Base-by-base conservation (phyloP, 805 yeast genomes). In the Nakazawaea populi region DNA sequence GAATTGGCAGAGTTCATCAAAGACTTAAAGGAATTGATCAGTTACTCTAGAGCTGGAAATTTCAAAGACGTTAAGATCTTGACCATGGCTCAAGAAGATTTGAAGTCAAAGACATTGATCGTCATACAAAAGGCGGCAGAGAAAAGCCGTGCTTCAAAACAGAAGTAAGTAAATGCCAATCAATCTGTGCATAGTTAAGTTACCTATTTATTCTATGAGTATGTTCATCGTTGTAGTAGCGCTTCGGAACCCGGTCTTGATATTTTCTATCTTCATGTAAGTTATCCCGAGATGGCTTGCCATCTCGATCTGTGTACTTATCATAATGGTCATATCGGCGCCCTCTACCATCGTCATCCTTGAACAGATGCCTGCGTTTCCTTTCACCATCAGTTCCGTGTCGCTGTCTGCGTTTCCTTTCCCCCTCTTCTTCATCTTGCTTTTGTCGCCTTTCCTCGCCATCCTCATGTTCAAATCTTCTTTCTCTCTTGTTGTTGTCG, bases 61-160 rank as follows among this genome's bases (percentile, higher is more conserved):
- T 51, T 68, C 11, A 56, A 57, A 14, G 59, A 68, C 47, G 59
- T 56, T 3, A 60, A 60, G 5, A 44, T 67, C 8, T 62, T 68
- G 42, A 58, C 59, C 27, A 67, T 65, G 32, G 71, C 70, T 0
- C 71, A 67, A 47, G 70, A 65, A 41, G 70, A 69, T 46, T 48
- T 68, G 46, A 63, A 66, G 39, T 54, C 39, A 1, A 68, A 61
- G 28, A 62, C 69, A 1, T 48, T 67, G 40, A 54, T 35, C 0
- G 59, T 61, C 7, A 58, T 68, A 8, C 58, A 59, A 11, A 46
- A 51, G 29, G 70, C 70, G 24, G 69, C 68, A 1, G 53, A 53
- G 4, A 49, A 47, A 30, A 61, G 58, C 39, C 57, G 60, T 14
- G 48, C 47, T 1, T n/a, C 35, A 29, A 46, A 37, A 44, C 32